Conservation (phyloP, 176 grass and related monocot species). For the Phoenix dactylifera region DNA sequence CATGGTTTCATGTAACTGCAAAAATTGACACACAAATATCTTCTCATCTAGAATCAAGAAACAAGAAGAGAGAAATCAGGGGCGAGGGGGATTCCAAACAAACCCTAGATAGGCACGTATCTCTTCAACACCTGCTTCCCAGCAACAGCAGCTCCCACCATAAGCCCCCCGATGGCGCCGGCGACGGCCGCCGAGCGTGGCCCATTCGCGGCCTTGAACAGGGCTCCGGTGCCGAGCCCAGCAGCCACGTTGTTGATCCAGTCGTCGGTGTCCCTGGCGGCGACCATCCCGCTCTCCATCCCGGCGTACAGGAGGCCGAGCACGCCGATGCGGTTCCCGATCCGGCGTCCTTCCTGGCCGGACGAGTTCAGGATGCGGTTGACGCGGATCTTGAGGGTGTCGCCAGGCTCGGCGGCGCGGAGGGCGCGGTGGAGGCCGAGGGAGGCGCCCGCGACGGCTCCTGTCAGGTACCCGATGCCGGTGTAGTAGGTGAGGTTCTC, state of each 20-base stretch:
- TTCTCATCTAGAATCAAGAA: too few relatives aligned
- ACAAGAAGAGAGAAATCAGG: too few relatives aligned
- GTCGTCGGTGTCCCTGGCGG: background rate
- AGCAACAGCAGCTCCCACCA: conserved; percentile 4
- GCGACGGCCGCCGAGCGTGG: conserved; percentile 1
- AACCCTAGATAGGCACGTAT: conserved; percentile 3
- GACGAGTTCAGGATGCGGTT: conserved; percentile 8
- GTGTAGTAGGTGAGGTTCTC: conserved; percentile 15
- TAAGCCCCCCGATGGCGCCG: background rate
- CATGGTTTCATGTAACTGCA: too few relatives aligned
- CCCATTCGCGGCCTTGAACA: conserved; percentile 2
- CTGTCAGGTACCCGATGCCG: conserved; percentile 5
- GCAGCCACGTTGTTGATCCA: conserved; percentile 7
- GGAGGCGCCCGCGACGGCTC: background rate
- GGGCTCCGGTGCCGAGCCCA: background rate
- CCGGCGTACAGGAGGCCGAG: conserved; percentile 2
- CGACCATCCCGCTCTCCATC: conserved; percentile 3
- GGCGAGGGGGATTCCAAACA: too few relatives aligned
- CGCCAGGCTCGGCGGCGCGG: conserved; percentile 1
- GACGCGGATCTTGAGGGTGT: conserved; percentile 3
- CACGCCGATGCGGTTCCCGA: conserved; percentile 1
- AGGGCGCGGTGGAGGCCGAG: background rate
- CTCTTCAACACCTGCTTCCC: conserved; percentile 6
- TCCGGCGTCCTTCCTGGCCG: conserved; percentile 7
- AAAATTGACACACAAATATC: too few relatives aligned